Evolutionary conservation across 495 filamentous ascomycete genomes (phyloP).

Genomic region (Penicillium parvum): DNA sequence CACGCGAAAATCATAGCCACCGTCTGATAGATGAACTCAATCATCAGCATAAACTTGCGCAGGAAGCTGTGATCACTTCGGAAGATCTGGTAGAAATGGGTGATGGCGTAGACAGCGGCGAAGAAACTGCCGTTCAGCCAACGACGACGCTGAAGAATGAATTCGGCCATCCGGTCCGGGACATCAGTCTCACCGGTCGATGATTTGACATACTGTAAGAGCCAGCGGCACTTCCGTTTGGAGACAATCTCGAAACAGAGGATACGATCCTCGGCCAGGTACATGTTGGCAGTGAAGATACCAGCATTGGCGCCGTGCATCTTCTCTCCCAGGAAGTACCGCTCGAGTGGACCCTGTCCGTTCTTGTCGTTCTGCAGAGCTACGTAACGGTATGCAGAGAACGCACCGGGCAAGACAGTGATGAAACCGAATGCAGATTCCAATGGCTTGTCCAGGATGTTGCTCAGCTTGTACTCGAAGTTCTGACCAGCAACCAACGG

Average conservation of each 20-base stretch:
- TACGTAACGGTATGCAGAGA: constrained; percentile 93
- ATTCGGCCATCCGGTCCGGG: constrained; percentile 88
- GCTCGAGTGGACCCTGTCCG: constrained; percentile 86
- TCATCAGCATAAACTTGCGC: constrained; percentile 80
- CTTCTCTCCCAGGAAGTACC: constrained; percentile 97
- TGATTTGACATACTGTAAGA: constrained; percentile 96
- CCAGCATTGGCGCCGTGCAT: constrained; percentile 94
- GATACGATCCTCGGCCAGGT: constrained; percentile 98
- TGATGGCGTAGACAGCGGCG: constrained; percentile 91
- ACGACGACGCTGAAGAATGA: constrained; percentile 92
- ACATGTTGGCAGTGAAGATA: constrained; percentile 99
- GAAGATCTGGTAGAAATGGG: constrained; percentile 92
- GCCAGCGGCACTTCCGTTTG: constrained; percentile 95
- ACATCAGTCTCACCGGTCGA: constrained; percentile 96
- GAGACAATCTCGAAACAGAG: constrained; percentile 98
- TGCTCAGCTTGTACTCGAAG: constrained; percentile 99
- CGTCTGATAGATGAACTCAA: constrained; percentile 93
- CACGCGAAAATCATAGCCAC: constrained; percentile 97
- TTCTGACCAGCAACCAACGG: constrained; percentile 96
- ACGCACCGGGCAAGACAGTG: constrained; percentile 91
- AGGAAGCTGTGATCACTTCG: constrained; percentile 84
- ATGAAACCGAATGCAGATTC: constrained; percentile 99
- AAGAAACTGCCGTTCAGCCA: constrained; percentile 99
- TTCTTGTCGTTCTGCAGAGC: constrained; percentile 96
- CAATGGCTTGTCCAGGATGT: constrained; percentile 96